These are phyloP conservation scores for Fusarium veterinarium DNA, from an alignment of 2,329 filamentous ascomycete species.

Conservation along the genomic window DNA sequence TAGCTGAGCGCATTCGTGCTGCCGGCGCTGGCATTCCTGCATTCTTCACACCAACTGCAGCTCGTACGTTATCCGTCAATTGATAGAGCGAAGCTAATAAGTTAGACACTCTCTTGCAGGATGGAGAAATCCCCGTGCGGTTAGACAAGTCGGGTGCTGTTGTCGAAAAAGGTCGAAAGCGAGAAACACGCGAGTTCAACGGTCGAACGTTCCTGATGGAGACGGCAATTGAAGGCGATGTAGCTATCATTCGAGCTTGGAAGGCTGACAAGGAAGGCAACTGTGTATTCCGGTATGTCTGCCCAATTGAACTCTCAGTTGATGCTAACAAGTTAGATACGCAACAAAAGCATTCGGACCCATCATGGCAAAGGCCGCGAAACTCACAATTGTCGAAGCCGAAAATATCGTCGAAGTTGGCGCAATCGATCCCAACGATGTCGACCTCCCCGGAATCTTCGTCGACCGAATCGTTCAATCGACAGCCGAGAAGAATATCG, in stretches of 20 bases:
- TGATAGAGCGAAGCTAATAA: conserved; percentile 19
- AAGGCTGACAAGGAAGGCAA: conserved; percentile 83
- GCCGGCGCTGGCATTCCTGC: conserved; percentile 82
- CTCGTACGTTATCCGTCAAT: conserved; percentile 57
- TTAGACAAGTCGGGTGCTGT: conserved; percentile 70
- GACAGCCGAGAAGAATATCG: conserved; percentile 77
- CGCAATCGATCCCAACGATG: conserved; percentile 76
- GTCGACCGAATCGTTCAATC: conserved; percentile 84
- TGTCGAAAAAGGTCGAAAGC: conserved; percentile 71
- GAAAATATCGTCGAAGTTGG: conserved; percentile 84
- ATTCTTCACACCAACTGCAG: conserved; percentile 82
- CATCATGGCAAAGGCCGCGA: conserved; percentile 85
- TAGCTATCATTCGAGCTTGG: conserved; percentile 80
- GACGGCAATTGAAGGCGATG: conserved; percentile 78
- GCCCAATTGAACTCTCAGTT: background rate
- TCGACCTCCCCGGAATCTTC: conserved; percentile 85
- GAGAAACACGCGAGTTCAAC: conserved; percentile 79
- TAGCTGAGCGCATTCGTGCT: conserved; percentile 77
- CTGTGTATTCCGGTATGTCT: conserved; percentile 75
- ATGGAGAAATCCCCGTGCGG: conserved; percentile 74
- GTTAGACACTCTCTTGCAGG: conserved; percentile 72
- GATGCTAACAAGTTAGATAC: conserved; percentile 56
- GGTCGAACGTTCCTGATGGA: conserved; percentile 82
- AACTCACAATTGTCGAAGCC: conserved; percentile 83
- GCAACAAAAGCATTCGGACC: conserved; percentile 80